Evolutionary conservation across 169 alveolate species (phyloP).

Genomic region (Cryptosporidium bovis): DNA sequence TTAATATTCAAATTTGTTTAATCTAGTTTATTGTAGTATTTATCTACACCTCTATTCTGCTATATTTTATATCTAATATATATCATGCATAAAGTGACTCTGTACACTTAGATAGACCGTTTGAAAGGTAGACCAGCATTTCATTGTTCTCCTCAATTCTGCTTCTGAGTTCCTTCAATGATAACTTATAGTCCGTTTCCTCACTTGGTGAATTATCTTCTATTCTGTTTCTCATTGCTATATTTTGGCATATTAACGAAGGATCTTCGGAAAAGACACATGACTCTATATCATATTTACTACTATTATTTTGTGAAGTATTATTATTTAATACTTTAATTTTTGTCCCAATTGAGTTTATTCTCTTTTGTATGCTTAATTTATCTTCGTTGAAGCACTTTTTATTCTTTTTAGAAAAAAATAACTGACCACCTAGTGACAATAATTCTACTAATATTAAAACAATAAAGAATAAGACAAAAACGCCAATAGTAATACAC

Average conservation of each 20-base stretch:
- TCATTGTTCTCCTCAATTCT: constrained; percentile 55
- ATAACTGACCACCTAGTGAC: not conserved
- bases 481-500: not conserved
- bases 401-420: not conserved
- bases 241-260: constrained; percentile 5
- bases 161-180: constrained; percentile 9
- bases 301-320: not conserved
- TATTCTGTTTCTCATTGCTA: not conserved
- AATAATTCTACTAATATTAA: not conserved
- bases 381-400: too few species aligned
- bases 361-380: not conserved
- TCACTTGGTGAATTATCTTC: not conserved
- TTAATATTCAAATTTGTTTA: not conserved
- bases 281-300: not conserved
- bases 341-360: constrained; percentile 14
- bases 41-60: not conserved
- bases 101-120: constrained; percentile 46
- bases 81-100: constrained; percentile 10
- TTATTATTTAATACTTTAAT: constrained; percentile 25
- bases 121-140: constrained; percentile 32
- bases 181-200: not conserved
- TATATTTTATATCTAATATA: not conserved
- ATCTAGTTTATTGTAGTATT: too few species aligned
- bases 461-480: not conserved
- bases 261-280: constrained; percentile 35